Percentiles rank a stretch among this genome's conserved stretches.
phyloP scores from a whole-genome alignment of 495 filamentous ascomycete genomes.

The Lophiotrema nucula region DNA sequence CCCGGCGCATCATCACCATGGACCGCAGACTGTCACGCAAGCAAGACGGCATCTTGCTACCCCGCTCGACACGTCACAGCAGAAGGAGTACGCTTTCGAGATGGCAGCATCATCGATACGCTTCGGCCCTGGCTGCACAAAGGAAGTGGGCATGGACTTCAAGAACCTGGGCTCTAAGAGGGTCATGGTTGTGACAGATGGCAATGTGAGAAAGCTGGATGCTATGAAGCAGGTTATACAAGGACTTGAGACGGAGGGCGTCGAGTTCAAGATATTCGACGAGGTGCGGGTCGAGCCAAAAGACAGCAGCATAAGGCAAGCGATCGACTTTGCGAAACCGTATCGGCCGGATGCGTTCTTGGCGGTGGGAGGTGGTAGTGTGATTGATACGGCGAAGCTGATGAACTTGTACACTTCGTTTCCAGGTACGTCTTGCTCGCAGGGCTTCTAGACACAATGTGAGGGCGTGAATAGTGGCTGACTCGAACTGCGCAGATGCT shows the following conservation, averaged over 20 bases:
- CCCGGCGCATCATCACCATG: slow-evolving; percentile 60
- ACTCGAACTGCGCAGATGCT: slow-evolving; percentile 57
- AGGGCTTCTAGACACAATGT: too few species aligned
- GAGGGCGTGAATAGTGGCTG: too few species aligned
- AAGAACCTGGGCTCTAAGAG: slow-evolving; percentile 81
- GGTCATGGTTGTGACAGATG: slow-evolving; percentile 89
- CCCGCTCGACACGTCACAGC: slow-evolving; percentile 64
- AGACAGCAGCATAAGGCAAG: slow-evolving; percentile 84
- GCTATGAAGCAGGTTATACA: slow-evolving; percentile 84
- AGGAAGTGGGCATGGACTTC: slow-evolving; percentile 99
- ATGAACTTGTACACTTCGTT: slow-evolving; percentile 94
- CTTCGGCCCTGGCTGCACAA: slow-evolving; percentile 89
- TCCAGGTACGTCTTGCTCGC: slow-evolving; percentile 48
- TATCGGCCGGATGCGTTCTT: slow-evolving; percentile 83
- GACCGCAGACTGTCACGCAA: slow-evolving; percentile 50
- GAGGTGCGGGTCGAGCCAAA: slow-evolving; percentile 84
- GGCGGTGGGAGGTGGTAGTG: slow-evolving; percentile 71
- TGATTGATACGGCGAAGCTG: slow-evolving; percentile 96
- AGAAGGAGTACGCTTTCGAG: slow-evolving; percentile 98
- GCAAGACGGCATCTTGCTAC: slow-evolving; percentile 67
- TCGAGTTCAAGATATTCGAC: slow-evolving; percentile 77
- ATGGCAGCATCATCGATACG: slow-evolving; percentile 94
- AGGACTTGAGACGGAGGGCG: slow-evolving; percentile 69
- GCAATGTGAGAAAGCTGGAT: slow-evolving; percentile 70
- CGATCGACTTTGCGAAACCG: slow-evolving; percentile 77